Conservation (phyloP, 2,329 filamentous ascomycete genomes). For the Penicillium psychrosexuale region DNA sequence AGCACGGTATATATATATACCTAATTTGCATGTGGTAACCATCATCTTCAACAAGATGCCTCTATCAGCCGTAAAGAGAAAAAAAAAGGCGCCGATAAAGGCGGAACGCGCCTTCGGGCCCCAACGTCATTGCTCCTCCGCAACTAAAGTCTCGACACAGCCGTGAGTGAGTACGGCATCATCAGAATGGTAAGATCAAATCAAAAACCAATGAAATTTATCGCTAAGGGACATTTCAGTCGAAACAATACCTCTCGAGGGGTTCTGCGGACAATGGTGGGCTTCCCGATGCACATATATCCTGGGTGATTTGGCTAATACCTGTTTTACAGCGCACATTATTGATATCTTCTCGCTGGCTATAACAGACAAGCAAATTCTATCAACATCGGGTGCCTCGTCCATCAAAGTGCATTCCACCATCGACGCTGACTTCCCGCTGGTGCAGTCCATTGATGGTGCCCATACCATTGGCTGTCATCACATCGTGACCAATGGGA, state of each 20-base stretch:
- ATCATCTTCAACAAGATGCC: background rate
- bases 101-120: background rate
- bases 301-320: conserved; percentile 23
- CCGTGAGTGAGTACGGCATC: background rate
- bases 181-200: background rate
- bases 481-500: conserved; percentile 70
- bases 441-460: conserved; percentile 72
- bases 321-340: conserved; percentile 61
- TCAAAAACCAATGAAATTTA: conserved; percentile 5
- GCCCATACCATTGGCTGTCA: conserved; percentile 90
- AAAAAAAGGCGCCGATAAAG: background rate
- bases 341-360: conserved; percentile 83
- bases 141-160: conserved; percentile 3
- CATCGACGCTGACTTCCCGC: conserved; percentile 65
- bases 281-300: conserved; percentile 16
- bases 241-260: conserved; percentile 95
- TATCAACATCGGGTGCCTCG: conserved; percentile 83
- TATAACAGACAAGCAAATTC: conserved; percentile 66
- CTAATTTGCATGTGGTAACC: background rate
- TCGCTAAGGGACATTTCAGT: conserved; percentile 53
- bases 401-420: conserved; percentile 78
- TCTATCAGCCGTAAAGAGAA: background rate
- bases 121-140: conserved; percentile 8
- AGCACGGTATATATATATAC: background rate
- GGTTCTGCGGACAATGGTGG: conserved; percentile 84